Base-by-base conservation (phyloP, 2,329 filamentous ascomycete genomes). In the Pseudopyrenochaeta lycopersici region DNA sequence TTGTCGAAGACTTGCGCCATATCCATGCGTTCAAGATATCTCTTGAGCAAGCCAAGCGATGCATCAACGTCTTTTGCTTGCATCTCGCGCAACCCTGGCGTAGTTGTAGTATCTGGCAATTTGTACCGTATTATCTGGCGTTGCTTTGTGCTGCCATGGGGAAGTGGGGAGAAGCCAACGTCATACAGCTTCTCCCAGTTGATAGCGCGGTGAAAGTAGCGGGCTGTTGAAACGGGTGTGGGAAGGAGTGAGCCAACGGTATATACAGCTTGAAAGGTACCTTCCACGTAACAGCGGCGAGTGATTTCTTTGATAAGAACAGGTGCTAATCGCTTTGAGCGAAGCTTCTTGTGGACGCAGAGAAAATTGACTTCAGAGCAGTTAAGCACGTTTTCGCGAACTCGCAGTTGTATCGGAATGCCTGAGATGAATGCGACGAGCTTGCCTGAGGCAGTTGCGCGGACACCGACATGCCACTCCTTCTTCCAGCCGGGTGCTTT, bases 291-390 rank as follows among this genome's bases (percentile, higher is more conserved):
- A 81, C 92, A 96, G 60, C 92, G 86, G 42, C 95, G 89, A 4
- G 95, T 99, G 67, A 99, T 92, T 76, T 99, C 95, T 77, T 97
- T 97, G 82, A 99, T 99, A 47, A 99, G 86, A 1, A 98, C 90
- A 0, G 95, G 95, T 0, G 95, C 88, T 38, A 99, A 86, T 48
- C 95, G 89, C 81, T 98, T 97, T 52, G 90, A 88, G 45, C 95
- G 91, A 29, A 99, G 87, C 79, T 98, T 98, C 83, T 98, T 98
- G 83, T 99, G 95, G 49, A 99, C 89, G 71, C 93, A 96, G 63
- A 99, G 88, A 79, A 98, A 99, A 81, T 99, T 99, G 78, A 99
- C 95, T 76, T 99, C 95, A 43, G 91, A 92, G 64, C 90, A 89
- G 58, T 88, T 85, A 55, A 99, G 79, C 52, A 85, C 79, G 54